Conservation (phyloP, 805 yeast genomes). For the Suhomyces pyralidae region DNA sequence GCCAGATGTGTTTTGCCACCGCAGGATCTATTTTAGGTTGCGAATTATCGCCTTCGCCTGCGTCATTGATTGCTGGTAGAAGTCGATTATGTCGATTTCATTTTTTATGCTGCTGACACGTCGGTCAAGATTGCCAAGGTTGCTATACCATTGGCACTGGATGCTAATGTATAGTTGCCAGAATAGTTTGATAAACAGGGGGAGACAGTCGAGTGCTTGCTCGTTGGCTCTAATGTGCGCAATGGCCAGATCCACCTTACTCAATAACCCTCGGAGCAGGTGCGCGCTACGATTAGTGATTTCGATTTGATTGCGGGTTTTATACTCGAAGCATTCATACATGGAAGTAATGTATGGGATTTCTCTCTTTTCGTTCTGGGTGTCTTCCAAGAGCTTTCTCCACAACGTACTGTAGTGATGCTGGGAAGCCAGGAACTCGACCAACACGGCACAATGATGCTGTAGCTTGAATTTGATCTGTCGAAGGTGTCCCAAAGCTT, state of each 20-base stretch:
- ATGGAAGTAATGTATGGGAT: slow-evolving; percentile 5
- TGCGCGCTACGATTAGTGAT: not conserved
- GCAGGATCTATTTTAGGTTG: not conserved
- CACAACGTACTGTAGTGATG: slow-evolving; percentile 4
- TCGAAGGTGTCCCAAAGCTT: not conserved
- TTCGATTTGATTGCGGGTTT: slow-evolving; percentile 1
- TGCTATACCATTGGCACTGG: not conserved
- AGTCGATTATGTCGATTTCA: not conserved
- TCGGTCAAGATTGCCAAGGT: not conserved
- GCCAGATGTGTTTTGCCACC: not conserved
- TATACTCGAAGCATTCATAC: slow-evolving; percentile 8
- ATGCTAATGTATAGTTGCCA: not conserved
- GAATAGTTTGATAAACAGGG: not conserved
- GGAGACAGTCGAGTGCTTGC: not conserved
- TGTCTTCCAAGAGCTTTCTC: slow-evolving; percentile 3
- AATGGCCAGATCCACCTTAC: not conserved
- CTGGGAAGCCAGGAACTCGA: not conserved
- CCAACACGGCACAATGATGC: not conserved
- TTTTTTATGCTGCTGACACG: not conserved
- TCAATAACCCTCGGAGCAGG: not conserved
- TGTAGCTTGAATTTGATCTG: not conserved
- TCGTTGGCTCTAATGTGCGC: not conserved
- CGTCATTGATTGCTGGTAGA: slow-evolving; percentile 1
- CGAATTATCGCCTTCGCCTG: not conserved
- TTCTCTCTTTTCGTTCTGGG: not conserved